Evolutionary conservation across 768 basidiomycete species (phyloP).

Genomic region (Tylopilus subfusipes): DNA sequence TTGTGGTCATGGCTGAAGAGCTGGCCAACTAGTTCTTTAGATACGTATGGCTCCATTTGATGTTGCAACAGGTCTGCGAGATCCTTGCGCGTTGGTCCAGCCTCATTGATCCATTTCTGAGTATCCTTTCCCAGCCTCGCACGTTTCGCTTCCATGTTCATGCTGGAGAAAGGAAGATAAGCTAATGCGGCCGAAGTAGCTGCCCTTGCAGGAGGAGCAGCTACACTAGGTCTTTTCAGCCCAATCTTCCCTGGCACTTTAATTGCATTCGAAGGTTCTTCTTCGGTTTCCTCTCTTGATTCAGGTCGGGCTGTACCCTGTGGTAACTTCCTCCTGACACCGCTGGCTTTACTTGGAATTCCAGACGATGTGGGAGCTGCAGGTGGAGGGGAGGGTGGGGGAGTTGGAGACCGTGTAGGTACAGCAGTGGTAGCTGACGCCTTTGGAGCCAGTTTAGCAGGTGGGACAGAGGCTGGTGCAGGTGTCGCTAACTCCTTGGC

Average conservation of each 20-base stretch:
- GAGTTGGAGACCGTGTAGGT: slow-evolving; percentile 30
- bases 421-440: slow-evolving; percentile 17
- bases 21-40: slow-evolving; percentile 67
- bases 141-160: slow-evolving; percentile 49
- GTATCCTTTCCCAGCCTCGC: slow-evolving; percentile 69
- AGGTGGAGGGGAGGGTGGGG: slow-evolving; percentile 47
- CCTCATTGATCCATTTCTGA: slow-evolving; percentile 81
- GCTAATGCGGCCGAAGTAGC: slow-evolving; percentile 32
- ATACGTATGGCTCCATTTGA: slow-evolving; percentile 87
- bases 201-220: slow-evolving; percentile 29
- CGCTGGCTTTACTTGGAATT: slow-evolving; percentile 45
- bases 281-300: slow-evolving; percentile 36
- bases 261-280: slow-evolving; percentile 32
- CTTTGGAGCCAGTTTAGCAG: slow-evolving; percentile 30
- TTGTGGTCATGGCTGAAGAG: slow-evolving; percentile 96
- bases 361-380: slow-evolving; percentile 29
- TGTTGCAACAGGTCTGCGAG: slow-evolving; percentile 79
- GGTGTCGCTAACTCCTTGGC: slow-evolving; percentile 52
- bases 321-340: slow-evolving; percentile 72
- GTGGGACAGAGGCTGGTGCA: slow-evolving; percentile 25
- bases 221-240: slow-evolving; percentile 43
- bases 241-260: slow-evolving; percentile 38
- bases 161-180: slow-evolving; percentile 34
- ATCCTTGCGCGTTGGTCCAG: slow-evolving; percentile 80
- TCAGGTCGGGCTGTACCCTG: slow-evolving; percentile 51